Percentiles rank a stretch among this genome's conserved stretches.
phyloP scores from a whole-genome alignment of 1,139 yeast genomes.

The Sugiyamaella pinicola region DNA sequence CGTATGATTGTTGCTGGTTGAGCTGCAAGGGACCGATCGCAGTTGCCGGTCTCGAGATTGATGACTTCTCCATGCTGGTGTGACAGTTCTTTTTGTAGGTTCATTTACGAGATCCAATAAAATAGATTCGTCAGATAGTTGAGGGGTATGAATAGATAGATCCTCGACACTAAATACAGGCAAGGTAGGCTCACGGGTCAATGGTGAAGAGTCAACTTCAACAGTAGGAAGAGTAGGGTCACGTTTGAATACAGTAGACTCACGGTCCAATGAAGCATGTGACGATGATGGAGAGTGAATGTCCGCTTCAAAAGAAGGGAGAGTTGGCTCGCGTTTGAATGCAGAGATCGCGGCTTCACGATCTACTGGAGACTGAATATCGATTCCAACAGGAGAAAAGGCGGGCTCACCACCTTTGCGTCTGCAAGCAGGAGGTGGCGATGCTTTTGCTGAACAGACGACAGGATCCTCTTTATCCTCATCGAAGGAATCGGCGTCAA shows the following conservation, averaged over 20 bases:
- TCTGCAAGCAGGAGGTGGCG: too few species aligned
- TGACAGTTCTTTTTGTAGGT: not conserved
- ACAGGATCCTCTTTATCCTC: too few species aligned
- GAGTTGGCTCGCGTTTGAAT: too few species aligned
- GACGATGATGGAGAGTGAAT: not conserved
- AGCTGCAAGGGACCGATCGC: not conserved
- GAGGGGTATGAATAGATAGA: slow-evolving; percentile 6
- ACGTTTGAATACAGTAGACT: too few species aligned
- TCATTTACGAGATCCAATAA: not conserved
- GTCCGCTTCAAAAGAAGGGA: slow-evolving; percentile 2
- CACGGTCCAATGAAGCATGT: too few species aligned
- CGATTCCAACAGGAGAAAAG: not conserved
- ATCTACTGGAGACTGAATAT: too few species aligned
- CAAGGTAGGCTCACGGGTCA: slow-evolving; percentile 6
- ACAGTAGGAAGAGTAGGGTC: not conserved
- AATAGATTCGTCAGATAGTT: not conserved
- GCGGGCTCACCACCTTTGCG: too few species aligned
- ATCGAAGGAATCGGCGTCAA: too few species aligned
- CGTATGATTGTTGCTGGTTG: slow-evolving; percentile 19
- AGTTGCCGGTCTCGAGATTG: not conserved
- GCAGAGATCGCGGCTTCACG: too few species aligned
- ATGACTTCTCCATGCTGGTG: slow-evolving; percentile 7
- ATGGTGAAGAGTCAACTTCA: not conserved
- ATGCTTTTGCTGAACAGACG: too few species aligned
- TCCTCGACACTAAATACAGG: slow-evolving; percentile 2